Evolutionary conservation across 306 rosid genomes (phyloP).

Genomic region (Notholithocarpus densiflorus): DNA sequence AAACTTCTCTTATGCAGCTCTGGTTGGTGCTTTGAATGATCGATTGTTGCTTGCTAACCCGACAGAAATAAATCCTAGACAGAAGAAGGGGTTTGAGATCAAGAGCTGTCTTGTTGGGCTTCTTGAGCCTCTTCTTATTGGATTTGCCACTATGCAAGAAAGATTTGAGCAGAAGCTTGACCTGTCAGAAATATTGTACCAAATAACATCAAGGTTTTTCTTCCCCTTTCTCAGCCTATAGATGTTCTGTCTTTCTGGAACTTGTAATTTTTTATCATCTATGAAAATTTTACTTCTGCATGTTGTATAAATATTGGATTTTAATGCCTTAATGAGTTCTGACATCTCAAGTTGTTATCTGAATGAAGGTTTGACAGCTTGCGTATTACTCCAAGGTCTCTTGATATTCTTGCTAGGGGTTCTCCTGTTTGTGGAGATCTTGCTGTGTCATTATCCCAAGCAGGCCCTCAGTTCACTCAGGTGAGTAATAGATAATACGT

Average conservation of each 20-base stretch:
- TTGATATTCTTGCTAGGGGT: slow-evolving; percentile 93
- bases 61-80: slow-evolving; percentile 83
- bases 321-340: slow-evolving; percentile 20
- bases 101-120: slow-evolving; percentile 98
- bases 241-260: not conserved
- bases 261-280: not conserved
- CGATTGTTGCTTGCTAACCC: slow-evolving; percentile 81
- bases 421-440: slow-evolving; percentile 99
- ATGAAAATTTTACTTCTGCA: not conserved
- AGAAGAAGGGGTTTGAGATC: slow-evolving; percentile 78
- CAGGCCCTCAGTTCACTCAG: slow-evolving; percentile 99
- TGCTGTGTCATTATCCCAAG: slow-evolving; percentile 96
- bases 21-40: slow-evolving; percentile 90
- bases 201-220: slow-evolving; percentile 90
- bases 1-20: slow-evolving; percentile 52
- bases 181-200: slow-evolving; percentile 89
- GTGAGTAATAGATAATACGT: slow-evolving; percentile 37
- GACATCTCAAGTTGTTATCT: slow-evolving; percentile 30
- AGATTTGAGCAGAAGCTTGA: slow-evolving; percentile 93
- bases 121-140: slow-evolving; percentile 97
- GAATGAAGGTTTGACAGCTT: slow-evolving; percentile 92
- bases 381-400: slow-evolving; percentile 95
- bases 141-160: slow-evolving; percentile 97
- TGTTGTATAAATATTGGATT: slow-evolving; percentile 9
- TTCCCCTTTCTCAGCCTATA: slow-evolving; percentile 5